Evolutionary conservation across 2,329 filamentous ascomycete species (phyloP).

Genomic region (Sphaerulina vaccinii): DNA sequence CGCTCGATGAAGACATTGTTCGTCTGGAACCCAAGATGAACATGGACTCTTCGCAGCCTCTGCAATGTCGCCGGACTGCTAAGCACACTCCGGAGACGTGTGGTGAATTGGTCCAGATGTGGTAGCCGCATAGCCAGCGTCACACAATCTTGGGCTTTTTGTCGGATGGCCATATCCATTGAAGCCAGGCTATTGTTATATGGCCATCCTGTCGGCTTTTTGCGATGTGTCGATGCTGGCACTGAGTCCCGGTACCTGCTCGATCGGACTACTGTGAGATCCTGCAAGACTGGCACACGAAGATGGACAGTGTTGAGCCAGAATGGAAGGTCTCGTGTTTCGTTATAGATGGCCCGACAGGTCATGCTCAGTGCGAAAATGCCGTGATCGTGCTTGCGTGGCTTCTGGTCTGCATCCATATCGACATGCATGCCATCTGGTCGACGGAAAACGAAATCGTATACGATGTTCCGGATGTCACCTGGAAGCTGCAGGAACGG

Average conservation of each 20-base stretch:
- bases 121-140: conserved; percentile 20
- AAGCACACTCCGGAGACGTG: conserved; percentile 3
- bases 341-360: conserved; percentile 19
- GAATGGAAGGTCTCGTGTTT: conserved; percentile 18
- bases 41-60: conserved; percentile 15
- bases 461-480: conserved; percentile 24
- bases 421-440: conserved; percentile 19
- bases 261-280: conserved; percentile 10
- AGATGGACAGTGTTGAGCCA: conserved; percentile 24
- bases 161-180: conserved; percentile 4
- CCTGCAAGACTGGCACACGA: conserved; percentile 19
- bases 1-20: conserved; percentile 22
- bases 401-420: conserved; percentile 2
- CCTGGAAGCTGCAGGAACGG: conserved; percentile 15
- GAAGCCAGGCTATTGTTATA: conserved; percentile 6
- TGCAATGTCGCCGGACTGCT: neutral
- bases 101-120: conserved; percentile 12
- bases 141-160: conserved; percentile 18
- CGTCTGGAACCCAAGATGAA: conserved; percentile 19
- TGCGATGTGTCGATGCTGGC: neutral
- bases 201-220: conserved; percentile 4
- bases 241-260: neutral
- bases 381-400: neutral
- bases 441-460: conserved; percentile 15
- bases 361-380: conserved; percentile 16